Percentiles rank a stretch among this genome's conserved stretches.
Conservation (phyloP, 257 asterid genomes). For the Coffea eugenioides region DNA sequence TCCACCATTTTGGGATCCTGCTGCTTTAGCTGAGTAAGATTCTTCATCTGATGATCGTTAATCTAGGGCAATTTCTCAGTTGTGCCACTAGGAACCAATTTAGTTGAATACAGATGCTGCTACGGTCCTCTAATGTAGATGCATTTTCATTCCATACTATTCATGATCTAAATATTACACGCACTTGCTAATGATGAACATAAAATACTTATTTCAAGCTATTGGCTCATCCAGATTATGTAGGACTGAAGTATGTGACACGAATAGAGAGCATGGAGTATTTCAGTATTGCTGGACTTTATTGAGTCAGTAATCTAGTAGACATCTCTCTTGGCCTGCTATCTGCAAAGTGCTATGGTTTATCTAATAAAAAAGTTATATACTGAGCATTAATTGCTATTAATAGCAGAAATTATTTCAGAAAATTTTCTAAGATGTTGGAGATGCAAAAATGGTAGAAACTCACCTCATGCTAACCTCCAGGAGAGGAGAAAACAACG, state of each 20-base stretch:
- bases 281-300: background rate
- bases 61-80: background rate
- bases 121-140: background rate
- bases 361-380: background rate
- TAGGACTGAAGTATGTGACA: background rate
- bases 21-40: slow-evolving; percentile 88
- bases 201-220: background rate
- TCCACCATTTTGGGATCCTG: slow-evolving; percentile 86
- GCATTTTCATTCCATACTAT: background rate
- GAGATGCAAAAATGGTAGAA: background rate
- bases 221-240: background rate
- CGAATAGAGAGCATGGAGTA: background rate
- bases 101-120: background rate
- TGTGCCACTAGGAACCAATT: background rate
- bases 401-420: background rate
- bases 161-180: too few species aligned
- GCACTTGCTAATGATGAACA: background rate
- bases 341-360: background rate
- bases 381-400: background rate
- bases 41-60: slow-evolving; percentile 16
- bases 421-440: background rate
- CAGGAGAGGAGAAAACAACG: background rate
- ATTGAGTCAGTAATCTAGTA: background rate
- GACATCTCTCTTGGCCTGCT: background rate
- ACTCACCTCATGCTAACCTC: background rate